These are phyloP conservation scores for Thuja plicata DNA, from an alignment of 83 land plant genomes.

Conservation along the genomic window DNA sequence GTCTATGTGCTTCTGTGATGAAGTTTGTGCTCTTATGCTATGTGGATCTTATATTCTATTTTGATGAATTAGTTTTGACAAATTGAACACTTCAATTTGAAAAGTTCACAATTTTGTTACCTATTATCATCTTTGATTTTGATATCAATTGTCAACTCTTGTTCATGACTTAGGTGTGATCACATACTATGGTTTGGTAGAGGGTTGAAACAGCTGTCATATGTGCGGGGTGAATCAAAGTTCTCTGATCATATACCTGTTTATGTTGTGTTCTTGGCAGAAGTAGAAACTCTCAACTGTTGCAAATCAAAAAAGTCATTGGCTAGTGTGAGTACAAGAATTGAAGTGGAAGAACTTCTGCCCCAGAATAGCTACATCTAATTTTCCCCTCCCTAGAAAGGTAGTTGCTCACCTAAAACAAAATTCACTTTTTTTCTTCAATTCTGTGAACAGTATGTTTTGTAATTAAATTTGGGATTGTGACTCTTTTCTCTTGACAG, in stretches of 20 bases:
- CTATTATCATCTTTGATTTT: not conserved
- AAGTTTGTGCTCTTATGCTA: not conserved
- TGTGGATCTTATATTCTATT: not conserved
- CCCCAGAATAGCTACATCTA: conserved; percentile 60
- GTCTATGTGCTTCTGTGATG: not conserved
- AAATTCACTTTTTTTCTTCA: not conserved
- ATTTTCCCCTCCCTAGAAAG: conserved; percentile 33
- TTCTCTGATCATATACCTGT: conserved; percentile 95
- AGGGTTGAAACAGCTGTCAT: conserved; percentile 75
- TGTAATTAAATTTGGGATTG: not conserved
- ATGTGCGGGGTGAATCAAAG: conserved; percentile 74
- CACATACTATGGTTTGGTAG: conserved; percentile 84
- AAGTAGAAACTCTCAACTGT: conserved; percentile 66
- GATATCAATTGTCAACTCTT: not conserved
- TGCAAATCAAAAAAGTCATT: conserved; percentile 42
- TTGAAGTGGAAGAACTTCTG: conserved; percentile 65
- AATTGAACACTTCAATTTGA: not conserved
- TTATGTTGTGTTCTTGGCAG: conserved; percentile 68
- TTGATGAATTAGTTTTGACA: not conserved
- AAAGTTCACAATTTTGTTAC: not conserved
- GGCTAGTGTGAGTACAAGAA: conserved; percentile 50
- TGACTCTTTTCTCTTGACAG: not conserved
- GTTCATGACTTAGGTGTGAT: conserved; percentile 67
- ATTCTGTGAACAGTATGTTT: not conserved
- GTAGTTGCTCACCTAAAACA: not conserved